These are phyloP conservation scores for Nevesoporus exiguus DNA, from an alignment of 768 basidiomycete genomes.

Conservation along the genomic window DNA sequence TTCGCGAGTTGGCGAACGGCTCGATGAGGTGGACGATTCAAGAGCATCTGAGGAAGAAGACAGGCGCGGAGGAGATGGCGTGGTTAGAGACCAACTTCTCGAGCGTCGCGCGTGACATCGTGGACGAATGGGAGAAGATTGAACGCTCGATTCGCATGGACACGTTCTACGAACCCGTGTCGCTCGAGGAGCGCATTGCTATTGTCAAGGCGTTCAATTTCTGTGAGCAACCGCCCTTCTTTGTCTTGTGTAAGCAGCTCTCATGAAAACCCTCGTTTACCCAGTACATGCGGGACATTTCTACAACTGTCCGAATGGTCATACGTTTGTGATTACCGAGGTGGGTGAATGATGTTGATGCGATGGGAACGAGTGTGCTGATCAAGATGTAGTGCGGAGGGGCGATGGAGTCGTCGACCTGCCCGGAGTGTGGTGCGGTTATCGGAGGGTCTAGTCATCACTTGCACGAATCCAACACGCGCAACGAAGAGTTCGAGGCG, in stretches of 20 bases:
- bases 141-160: constrained; percentile 37
- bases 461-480: constrained; percentile 42
- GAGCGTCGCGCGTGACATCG: constrained; percentile 34
- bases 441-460: constrained; percentile 50
- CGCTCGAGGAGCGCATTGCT: constrained; percentile 48
- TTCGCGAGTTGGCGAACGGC: neutral
- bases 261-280: neutral
- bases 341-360: constrained; percentile 27
- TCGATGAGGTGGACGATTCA: constrained; percentile 2
- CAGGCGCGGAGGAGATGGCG: constrained; percentile 13
- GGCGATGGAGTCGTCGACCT: constrained; percentile 43
- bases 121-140: constrained; percentile 46
- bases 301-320: constrained; percentile 56
- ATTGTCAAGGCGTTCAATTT: constrained; percentile 52
- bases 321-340: constrained; percentile 57
- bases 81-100: constrained; percentile 48
- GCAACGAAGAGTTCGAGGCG: constrained; percentile 44
- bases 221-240: constrained; percentile 28
- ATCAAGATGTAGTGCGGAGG: constrained; percentile 51
- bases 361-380: neutral
- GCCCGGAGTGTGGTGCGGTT: constrained; percentile 54
- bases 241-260: neutral
- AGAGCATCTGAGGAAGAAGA: constrained; percentile 25
- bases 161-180: constrained; percentile 51
- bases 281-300: constrained; percentile 43